Conservation (phyloP, 768 basidiomycete genomes). For the Trametes maxima region DNA sequence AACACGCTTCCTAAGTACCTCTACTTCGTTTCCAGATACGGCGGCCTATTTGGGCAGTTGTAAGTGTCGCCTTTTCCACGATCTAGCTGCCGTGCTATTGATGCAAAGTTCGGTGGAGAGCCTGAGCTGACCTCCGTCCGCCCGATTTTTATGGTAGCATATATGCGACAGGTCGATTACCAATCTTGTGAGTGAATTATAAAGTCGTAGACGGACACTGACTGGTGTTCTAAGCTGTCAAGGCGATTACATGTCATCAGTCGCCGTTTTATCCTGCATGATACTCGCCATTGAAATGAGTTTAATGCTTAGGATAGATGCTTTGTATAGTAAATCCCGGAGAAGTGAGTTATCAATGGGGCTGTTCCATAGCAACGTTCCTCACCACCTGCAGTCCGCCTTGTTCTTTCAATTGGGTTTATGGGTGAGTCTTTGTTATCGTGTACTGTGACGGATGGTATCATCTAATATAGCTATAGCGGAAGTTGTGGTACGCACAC, state of each 20-base stretch:
- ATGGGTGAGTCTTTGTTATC: not conserved
- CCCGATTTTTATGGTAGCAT: not conserved
- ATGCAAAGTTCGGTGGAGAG: too few species aligned
- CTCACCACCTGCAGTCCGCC: slow-evolving; percentile 1
- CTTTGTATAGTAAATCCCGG: slow-evolving; percentile 18
- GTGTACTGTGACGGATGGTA: too few species aligned
- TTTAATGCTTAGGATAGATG: slow-evolving; percentile 25
- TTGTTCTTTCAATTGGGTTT: not conserved
- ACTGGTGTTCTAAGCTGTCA: not conserved
- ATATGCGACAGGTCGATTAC: not conserved
- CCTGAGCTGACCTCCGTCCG: too few species aligned
- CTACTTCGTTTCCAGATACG: slow-evolving; percentile 24
- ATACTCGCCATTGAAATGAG: slow-evolving; percentile 23
- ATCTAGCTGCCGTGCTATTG: not conserved
- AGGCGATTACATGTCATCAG: not conserved
- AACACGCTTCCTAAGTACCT: slow-evolving; percentile 19
- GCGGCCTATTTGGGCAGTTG: slow-evolving; percentile 16
- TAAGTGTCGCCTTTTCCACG: slow-evolving; percentile 1
- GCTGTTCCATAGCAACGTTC: not conserved
- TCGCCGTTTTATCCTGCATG: slow-evolving; percentile 13
- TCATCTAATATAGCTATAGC: not conserved
- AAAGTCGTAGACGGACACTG: too few species aligned
- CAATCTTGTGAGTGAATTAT: slow-evolving; percentile 2
- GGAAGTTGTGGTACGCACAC: slow-evolving; percentile 3
- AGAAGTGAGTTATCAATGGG: slow-evolving; percentile 1